These are phyloP conservation scores for Fusarium haematococcum DNA, from an alignment of 2,329 filamentous ascomycete genomes.

Conservation along the genomic window DNA sequence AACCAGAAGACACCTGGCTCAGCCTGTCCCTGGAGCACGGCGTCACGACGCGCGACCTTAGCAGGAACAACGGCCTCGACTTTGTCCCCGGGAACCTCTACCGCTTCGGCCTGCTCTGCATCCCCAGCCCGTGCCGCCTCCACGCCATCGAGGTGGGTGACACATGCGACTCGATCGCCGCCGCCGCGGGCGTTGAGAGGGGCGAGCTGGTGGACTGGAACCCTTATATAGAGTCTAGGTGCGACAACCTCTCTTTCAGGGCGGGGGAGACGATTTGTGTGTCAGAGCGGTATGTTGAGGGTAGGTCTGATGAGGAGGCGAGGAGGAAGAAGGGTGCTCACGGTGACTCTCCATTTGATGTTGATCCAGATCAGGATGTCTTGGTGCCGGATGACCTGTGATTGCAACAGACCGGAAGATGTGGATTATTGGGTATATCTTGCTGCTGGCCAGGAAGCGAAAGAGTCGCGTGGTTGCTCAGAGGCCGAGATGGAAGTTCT, in stretches of 20 bases:
- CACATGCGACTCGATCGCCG: neutral
- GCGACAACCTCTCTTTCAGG: neutral
- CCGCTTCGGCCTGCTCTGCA: neutral
- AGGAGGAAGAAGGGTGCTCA: neutral
- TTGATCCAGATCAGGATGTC: neutral
- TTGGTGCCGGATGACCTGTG: neutral
- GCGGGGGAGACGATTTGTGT: neutral
- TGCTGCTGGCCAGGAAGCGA: neutral
- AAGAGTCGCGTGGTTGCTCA: no score
- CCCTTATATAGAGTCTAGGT: neutral
- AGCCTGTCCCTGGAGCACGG: neutral
- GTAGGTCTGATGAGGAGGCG: no score
- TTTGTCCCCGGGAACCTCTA: neutral
- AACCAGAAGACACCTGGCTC: neutral
- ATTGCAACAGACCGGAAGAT: neutral
- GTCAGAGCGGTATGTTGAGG: neutral
- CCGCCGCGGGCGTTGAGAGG: neutral
- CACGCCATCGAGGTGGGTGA: neutral
- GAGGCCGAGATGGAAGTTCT: neutral
- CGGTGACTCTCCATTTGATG: neutral
- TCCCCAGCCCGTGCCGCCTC: neutral
- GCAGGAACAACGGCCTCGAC: neutral
- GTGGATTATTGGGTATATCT: neutral
- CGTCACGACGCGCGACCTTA: neutral
- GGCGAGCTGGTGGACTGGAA: neutral